Evolutionary conservation across 345 rosid genomes (phyloP).

Genomic region (Punica granatum): DNA sequence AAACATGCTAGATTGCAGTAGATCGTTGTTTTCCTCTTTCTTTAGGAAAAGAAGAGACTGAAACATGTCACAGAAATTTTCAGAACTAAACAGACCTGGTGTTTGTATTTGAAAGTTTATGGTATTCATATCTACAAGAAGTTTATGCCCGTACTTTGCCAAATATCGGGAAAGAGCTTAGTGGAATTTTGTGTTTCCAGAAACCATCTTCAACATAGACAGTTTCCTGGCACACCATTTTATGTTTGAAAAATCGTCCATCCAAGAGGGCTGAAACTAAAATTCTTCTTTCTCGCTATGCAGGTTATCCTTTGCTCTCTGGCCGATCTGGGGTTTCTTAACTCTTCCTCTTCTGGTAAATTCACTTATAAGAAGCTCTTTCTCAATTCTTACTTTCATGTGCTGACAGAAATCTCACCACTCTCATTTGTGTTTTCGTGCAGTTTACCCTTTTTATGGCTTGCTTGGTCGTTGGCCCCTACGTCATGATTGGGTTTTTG

Average conservation of each 20-base stretch:
- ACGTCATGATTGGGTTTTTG: constrained; percentile 56
- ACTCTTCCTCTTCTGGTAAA: constrained; percentile 92
- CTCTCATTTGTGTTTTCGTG: constrained; percentile 19
- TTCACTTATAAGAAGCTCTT: neutral
- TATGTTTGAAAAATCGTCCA: neutral
- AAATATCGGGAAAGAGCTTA: neutral
- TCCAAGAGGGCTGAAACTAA: neutral
- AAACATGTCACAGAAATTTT: neutral
- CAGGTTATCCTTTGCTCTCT: constrained; percentile 74
- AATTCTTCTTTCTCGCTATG: constrained; percentile 3
- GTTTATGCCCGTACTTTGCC: neutral
- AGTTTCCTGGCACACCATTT: neutral
- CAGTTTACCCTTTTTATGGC: constrained; percentile 98
- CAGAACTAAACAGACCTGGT: neutral
- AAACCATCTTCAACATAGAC: too few relatives aligned
- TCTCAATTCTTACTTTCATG: neutral
- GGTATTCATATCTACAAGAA: neutral
- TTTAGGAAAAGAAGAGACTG: neutral
- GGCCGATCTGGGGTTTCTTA: constrained; percentile 97
- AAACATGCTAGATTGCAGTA: neutral
- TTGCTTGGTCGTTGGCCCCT: constrained; percentile 72
- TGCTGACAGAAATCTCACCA: constrained; percentile 6
- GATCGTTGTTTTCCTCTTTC: neutral
- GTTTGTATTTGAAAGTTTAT: neutral
- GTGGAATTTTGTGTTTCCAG: neutral